These are phyloP conservation scores for Caryopteris hybrid DNA, from an alignment of 305 asterid species.

Conservation along the genomic window DNA sequence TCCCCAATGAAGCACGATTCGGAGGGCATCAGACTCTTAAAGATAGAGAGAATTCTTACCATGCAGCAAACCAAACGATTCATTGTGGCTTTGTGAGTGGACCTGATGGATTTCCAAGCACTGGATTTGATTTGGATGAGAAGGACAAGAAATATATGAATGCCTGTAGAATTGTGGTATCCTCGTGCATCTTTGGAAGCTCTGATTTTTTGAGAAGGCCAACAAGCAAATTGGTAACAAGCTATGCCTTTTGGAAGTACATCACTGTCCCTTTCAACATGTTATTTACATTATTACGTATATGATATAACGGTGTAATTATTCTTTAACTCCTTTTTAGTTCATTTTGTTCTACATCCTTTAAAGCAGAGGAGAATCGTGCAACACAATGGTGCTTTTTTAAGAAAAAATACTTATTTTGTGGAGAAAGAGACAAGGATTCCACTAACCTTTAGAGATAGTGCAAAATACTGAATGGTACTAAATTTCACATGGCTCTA, in stretches of 20 bases:
- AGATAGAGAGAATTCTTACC: slow-evolving; percentile 74
- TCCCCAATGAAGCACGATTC: slow-evolving; percentile 48
- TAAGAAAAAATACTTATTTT: neutral
- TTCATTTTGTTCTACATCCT: neutral
- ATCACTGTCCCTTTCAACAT: neutral
- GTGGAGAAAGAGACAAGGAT: neutral
- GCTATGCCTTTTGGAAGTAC: slow-evolving; percentile 8
- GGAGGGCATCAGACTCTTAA: slow-evolving; percentile 82
- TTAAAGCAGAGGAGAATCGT: neutral
- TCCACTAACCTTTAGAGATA: neutral
- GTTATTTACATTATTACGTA: neutral
- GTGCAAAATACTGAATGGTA: neutral
- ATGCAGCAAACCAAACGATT: slow-evolving; percentile 66
- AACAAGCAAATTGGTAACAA: slow-evolving; percentile 79
- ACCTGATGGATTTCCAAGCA: slow-evolving; percentile 47
- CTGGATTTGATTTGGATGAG: slow-evolving; percentile 80
- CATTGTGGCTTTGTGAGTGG: slow-evolving; percentile 87
- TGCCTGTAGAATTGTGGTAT: slow-evolving; percentile 62
- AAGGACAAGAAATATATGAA: slow-evolving; percentile 64
- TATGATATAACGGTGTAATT: neutral
- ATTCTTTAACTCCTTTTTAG: neutral
- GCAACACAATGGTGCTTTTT: neutral
- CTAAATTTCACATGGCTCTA: neutral
- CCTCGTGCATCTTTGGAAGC: slow-evolving; percentile 95
- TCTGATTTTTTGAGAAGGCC: slow-evolving; percentile 91